Percentiles rank a stretch among this genome's conserved stretches.
Evolutionary conservation across 75 land plant species (phyloP).

Genomic region (Selaginella moellendorffii): DNA sequence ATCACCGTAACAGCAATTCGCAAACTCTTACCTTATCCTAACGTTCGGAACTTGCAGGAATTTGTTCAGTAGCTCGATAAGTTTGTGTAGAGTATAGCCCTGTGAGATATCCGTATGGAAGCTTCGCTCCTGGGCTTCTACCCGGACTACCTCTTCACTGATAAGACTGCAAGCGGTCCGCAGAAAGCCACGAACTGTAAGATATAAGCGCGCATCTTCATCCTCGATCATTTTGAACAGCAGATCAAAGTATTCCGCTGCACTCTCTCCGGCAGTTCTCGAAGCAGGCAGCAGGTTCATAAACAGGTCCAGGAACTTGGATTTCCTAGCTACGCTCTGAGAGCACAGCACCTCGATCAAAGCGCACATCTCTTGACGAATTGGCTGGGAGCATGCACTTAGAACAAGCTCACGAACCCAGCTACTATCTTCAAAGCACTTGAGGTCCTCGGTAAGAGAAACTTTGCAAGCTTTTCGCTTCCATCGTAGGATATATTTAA

Average conservation of each 20-base stretch:
- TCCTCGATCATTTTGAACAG: constrained; percentile 82
- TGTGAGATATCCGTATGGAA: constrained; percentile 91
- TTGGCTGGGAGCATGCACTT: constrained; percentile 95
- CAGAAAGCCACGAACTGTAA: constrained; percentile 74
- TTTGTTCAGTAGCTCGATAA: constrained; percentile 87
- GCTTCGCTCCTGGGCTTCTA: constrained; percentile 77
- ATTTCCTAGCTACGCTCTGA: constrained; percentile 56
- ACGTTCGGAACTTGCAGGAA: constrained; percentile 85
- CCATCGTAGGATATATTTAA: constrained; percentile 86
- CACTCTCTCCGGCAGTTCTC: constrained; percentile 80
- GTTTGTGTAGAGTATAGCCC: constrained; percentile 91
- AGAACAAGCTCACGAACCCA: constrained; percentile 93
- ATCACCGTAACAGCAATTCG: not conserved
- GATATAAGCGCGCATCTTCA: constrained; percentile 81
- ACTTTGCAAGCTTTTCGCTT: constrained; percentile 48
- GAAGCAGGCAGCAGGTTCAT: constrained; percentile 70
- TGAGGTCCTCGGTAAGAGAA: constrained; percentile 40
- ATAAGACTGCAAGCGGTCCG: constrained; percentile 63
- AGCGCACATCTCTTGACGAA: constrained; percentile 82
- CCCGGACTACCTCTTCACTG: constrained; percentile 56
- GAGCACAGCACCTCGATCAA: constrained; percentile 75
- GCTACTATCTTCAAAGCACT: constrained; percentile 75
- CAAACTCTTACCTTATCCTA: constrained; percentile 42
- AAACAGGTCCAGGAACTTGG: constrained; percentile 62
- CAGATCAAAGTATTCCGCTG: constrained; percentile 92